A percentile compares a stretch with the other conserved stretches of the same genome.
These are phyloP conservation scores for Rutidosis leptorrhynchoides DNA, from an alignment of 129 eudicot genomes.

Conservation along the genomic window DNA sequence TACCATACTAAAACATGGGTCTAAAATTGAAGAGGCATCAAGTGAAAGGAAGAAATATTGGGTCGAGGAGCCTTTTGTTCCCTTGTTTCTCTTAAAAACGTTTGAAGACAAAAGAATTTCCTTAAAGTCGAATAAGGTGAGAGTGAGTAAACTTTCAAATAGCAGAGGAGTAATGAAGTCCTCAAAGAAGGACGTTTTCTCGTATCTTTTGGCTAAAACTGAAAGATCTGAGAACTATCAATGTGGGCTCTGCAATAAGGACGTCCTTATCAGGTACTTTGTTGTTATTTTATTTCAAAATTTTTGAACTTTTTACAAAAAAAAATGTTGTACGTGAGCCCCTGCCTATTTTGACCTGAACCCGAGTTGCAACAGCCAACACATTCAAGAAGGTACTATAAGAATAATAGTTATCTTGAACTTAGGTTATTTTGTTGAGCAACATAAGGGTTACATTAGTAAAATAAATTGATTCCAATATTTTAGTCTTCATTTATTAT, in stretches of 20 bases:
- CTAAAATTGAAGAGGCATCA: constrained; percentile 58
- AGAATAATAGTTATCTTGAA: no score
- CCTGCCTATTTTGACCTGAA: no score
- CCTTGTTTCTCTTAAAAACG: constrained; percentile 69
- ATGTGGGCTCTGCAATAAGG: constrained; percentile 83
- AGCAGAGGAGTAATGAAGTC: constrained; percentile 32
- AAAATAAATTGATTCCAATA: neutral
- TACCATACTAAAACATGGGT: constrained; percentile 59
- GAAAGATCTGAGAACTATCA: constrained; percentile 51
- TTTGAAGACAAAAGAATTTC: constrained; percentile 80
- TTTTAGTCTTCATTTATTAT: constrained; percentile 1
- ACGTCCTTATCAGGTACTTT: constrained; percentile 71
- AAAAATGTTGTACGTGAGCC: neutral
- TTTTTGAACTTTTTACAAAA: neutral
- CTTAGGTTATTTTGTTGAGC: no score
- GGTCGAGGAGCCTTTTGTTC: constrained; percentile 82
- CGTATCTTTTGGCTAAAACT: constrained; percentile 75
- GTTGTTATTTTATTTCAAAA: neutral
- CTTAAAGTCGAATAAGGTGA: constrained; percentile 49
- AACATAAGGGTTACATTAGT: neutral
- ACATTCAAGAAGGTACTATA: no score
- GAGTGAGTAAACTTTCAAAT: constrained; percentile 32
- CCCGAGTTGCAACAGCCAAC: no score
- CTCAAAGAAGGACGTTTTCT: constrained; percentile 46
- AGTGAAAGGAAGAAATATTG: constrained; percentile 75